These are phyloP conservation scores for Plectosphaerella plurivora DNA, from an alignment of 2,329 filamentous ascomycete genomes.

Conservation along the genomic window DNA sequence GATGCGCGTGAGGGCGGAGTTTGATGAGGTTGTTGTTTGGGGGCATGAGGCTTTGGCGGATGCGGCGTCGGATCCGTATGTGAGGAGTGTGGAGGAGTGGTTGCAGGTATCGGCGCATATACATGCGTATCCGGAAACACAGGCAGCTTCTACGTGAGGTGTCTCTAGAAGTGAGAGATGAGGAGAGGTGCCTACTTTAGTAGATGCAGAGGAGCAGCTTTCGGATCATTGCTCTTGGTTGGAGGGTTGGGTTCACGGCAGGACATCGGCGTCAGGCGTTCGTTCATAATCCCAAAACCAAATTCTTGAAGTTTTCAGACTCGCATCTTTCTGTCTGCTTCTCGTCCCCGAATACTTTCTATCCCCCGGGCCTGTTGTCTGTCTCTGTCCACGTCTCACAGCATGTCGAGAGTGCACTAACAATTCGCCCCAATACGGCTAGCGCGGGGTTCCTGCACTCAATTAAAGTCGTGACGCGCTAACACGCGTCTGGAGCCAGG, in stretches of 20 bases:
- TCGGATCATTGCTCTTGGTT: too few relatives aligned
- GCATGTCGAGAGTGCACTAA: not conserved
- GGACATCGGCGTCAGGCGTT: not conserved
- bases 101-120: constrained; percentile 62
- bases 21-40: constrained; percentile 80
- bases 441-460: constrained; percentile 24
- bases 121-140: constrained; percentile 23
- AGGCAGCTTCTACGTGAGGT: not conserved
- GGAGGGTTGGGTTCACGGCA: not conserved
- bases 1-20: constrained; percentile 61
- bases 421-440: not conserved
- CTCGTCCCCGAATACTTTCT: not conserved
- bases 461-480: constrained; percentile 31
- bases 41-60: constrained; percentile 67
- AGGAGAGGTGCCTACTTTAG: too few relatives aligned
- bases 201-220: too few relatives aligned
- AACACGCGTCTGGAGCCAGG: constrained; percentile 17
- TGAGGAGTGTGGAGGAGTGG: constrained; percentile 78
- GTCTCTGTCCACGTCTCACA: too few relatives aligned
- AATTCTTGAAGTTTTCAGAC: too few relatives aligned
- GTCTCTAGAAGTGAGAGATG: not conserved
- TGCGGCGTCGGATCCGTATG: constrained; percentile 60
- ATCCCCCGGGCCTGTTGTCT: not conserved
- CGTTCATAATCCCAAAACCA: too few relatives aligned
- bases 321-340: not conserved